Base-by-base conservation (phyloP, 495 filamentous ascomycete species). In the Zalerion maritima region DNA sequence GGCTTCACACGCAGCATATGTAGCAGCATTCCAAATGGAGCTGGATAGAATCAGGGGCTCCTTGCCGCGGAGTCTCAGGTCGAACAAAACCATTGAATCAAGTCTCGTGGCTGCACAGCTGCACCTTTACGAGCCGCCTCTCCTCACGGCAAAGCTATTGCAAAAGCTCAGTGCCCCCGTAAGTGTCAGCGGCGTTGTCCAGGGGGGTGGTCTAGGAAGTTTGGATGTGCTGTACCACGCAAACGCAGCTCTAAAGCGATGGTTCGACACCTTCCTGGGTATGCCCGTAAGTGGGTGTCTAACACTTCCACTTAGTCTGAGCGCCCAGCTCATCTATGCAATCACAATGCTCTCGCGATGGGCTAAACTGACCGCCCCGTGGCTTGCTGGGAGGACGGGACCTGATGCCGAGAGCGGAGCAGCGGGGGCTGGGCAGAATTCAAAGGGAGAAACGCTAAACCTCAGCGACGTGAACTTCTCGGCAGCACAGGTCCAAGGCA, bases 211-310 rank as follows among this genome's bases (percentile, higher is more conserved):
- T n/a, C n/a, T n/a, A n/a, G n/a, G n/a, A n/a, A n/a, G 41, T n/a
- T 35, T 46, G 24, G 52, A 57, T 31, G 38, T 46, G 13, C 47
- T 57, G 29, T 49, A 46, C 16, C 38, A 36, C 6, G 49, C 41
- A 29, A 47, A 36, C 26, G 33, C 37, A 23, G 46, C 46, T 12
- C 41, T 60, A 18, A 46, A 47, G 26, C 21, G 37, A 4, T 62
- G 56, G 56, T 53, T 60, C 37, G 50, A 54, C 15, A 28, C 31
- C 21, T 62, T 56, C 56, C 40, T 56, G 13, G 34, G 52, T 3
- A 39, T 62, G 7, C 54, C 57, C 0, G 40, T 49, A 12, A 42
- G 45, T 7, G 35, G 43, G 25, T 58, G 60, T 42, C 52, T 48
- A 35, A 37, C 45, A 25, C 35, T 59, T 11, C 55, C 57, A 0